A percentile compares a stretch with the other conserved stretches of the same genome.
Conservation (phyloP, 2,329 filamentous ascomycete genomes). For the Blumeriella jaapii region DNA sequence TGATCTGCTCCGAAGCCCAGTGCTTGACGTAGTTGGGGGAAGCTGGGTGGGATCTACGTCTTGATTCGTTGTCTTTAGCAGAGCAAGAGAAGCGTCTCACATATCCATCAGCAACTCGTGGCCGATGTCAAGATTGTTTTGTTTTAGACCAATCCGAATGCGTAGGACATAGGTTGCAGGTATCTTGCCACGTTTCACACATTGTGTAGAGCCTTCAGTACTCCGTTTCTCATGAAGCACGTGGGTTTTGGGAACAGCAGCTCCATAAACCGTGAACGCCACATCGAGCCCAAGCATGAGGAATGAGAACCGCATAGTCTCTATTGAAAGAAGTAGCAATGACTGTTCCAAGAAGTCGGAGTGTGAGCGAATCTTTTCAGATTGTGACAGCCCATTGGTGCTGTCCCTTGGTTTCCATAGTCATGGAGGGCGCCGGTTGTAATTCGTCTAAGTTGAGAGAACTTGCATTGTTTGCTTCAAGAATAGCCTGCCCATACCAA, state of each 20-base stretch:
- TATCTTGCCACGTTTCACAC: conserved; percentile 11
- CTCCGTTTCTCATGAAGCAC: conserved; percentile 13
- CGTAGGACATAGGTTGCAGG: conserved; percentile 8
- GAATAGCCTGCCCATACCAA: too few relatives aligned
- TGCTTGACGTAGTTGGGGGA: conserved; percentile 27
- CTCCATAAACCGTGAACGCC: too few relatives aligned
- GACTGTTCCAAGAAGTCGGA: too few relatives aligned
- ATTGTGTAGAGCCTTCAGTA: conserved; percentile 4
- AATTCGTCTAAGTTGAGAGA: too few relatives aligned
- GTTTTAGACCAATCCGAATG: conserved; percentile 14
- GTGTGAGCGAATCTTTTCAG: too few relatives aligned
- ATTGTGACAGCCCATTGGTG: too few relatives aligned
- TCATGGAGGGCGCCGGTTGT: too few relatives aligned
- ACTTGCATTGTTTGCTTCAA: too few relatives aligned
- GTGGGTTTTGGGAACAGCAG: conserved; percentile 9
- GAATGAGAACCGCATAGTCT: too few relatives aligned
- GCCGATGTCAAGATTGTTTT: conserved; percentile 10
- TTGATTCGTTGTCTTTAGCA: not conserved
- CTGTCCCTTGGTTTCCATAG: too few relatives aligned
- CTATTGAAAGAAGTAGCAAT: too few relatives aligned
- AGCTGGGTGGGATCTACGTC: conserved; percentile 15
- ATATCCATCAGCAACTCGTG: conserved; percentile 13
- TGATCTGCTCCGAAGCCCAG: conserved; percentile 24
- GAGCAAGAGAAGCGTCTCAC: conserved; percentile 3
- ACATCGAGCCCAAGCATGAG: too few relatives aligned